Evolutionary conservation across 176 grass and related monocot species (phyloP).

Genomic region (Areca catechu): DNA sequence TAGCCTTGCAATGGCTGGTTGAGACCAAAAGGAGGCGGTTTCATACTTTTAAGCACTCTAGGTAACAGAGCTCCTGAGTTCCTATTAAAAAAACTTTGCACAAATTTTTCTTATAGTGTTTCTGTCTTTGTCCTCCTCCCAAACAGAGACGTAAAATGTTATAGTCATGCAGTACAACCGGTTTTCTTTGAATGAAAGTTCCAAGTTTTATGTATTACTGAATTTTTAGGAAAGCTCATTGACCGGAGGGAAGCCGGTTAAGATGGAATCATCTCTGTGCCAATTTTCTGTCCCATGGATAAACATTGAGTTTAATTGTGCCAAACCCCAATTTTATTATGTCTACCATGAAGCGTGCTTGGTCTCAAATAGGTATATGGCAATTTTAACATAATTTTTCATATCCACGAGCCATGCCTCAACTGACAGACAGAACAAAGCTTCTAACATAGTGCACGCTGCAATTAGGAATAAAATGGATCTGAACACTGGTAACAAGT

Average conservation of each 20-base stretch:
- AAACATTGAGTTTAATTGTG: constrained; percentile 9
- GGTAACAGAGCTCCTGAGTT: constrained; percentile 94
- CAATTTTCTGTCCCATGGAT: constrained; percentile 94
- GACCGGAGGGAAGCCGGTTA: constrained; percentile 86
- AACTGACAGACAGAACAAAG: constrained; percentile 77
- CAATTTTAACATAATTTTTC: too few species aligned
- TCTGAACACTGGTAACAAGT: constrained; percentile 85
- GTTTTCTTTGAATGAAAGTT: too few species aligned
- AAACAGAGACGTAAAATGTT: too few species aligned
- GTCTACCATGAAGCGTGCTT: too few species aligned
- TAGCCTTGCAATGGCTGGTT: constrained; percentile 62
- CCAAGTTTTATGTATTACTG: not conserved
- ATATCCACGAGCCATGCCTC: constrained; percentile 69
- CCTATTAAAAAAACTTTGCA: constrained; percentile 56
- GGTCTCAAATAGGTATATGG: too few species aligned
- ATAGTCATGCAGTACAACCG: too few species aligned
- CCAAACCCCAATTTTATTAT: too few species aligned
- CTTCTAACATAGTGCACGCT: constrained; percentile 75
- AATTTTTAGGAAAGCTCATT: constrained; percentile 66
- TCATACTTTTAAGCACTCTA: constrained; percentile 80
- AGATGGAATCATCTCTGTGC: constrained; percentile 58
- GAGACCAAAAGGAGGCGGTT: constrained; percentile 46
- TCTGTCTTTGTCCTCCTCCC: too few species aligned
- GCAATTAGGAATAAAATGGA: constrained; percentile 86
- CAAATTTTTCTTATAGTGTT: constrained; percentile 3